phyloP scores from a whole-genome alignment of 2,329 filamentous ascomycete species.

The Aspergillus hortae region DNA sequence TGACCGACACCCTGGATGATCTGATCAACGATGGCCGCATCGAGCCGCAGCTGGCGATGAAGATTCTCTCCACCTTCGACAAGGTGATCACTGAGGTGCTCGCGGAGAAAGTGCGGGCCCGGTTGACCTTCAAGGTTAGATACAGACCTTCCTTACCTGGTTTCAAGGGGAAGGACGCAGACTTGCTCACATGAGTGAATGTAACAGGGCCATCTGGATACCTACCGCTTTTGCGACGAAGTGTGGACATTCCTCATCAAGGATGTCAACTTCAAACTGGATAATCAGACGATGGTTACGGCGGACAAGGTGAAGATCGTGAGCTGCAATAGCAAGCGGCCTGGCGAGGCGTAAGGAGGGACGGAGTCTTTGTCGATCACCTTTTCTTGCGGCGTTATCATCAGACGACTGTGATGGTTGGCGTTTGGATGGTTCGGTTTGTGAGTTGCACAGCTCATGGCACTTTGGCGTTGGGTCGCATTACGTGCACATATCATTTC shows the following conservation, averaged over 20 bases:
- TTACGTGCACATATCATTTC: too few relatives aligned
- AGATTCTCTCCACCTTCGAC: slow-evolving; percentile 94
- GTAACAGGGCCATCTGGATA: slow-evolving; percentile 84
- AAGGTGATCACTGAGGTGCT: slow-evolving; percentile 87
- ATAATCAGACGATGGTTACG: slow-evolving; percentile 69
- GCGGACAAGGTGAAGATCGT: slow-evolving; percentile 98
- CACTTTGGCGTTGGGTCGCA: too few relatives aligned
- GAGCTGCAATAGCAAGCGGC: slow-evolving; percentile 88
- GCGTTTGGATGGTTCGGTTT: background rate
- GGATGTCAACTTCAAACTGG: slow-evolving; percentile 98
- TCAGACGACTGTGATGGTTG: background rate
- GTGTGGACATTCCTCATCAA: slow-evolving; percentile 99
- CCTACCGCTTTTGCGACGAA: slow-evolving; percentile 98
- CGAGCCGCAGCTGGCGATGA: slow-evolving; percentile 97
- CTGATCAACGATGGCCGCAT: slow-evolving; percentile 92
- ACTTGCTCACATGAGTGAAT: background rate
- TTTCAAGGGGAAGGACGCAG: background rate
- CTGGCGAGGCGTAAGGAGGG: slow-evolving; percentile 48
- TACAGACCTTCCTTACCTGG: background rate
- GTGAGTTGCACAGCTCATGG: too few relatives aligned
- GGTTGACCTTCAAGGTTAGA: slow-evolving; percentile 87
- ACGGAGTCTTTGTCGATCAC: background rate
- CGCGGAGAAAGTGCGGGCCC: slow-evolving; percentile 85
- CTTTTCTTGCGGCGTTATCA: too few relatives aligned
- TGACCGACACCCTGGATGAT: slow-evolving; percentile 96